phyloP scores from a whole-genome alignment of 495 filamentous ascomycete species.

The Penicillium daleae region DNA sequence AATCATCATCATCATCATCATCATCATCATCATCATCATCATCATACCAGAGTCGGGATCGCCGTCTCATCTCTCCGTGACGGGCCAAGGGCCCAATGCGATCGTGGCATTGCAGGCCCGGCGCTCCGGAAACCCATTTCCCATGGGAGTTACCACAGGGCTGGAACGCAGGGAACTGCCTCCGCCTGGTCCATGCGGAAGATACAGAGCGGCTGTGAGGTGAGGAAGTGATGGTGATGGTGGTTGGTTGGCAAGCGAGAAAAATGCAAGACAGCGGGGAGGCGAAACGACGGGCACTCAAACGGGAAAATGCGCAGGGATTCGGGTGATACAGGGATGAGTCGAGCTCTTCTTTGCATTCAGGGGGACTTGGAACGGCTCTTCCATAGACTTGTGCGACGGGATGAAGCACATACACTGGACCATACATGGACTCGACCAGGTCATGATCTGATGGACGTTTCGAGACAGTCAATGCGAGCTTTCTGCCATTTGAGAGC shows the following conservation, averaged over 20 bases:
- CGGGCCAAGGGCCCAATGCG: background rate
- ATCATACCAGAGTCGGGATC: slow-evolving; percentile 16
- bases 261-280: background rate
- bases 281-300: slow-evolving; percentile 14
- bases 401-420: background rate
- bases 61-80: background rate
- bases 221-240: background rate
- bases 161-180: slow-evolving; percentile 20
- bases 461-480: slow-evolving; percentile 1
- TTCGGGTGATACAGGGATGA: slow-evolving; percentile 4
- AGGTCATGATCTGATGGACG: background rate
- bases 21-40: no score
- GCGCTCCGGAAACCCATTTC: slow-evolving; percentile 12
- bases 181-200: slow-evolving; percentile 2
- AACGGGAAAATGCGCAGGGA: slow-evolving; percentile 20
- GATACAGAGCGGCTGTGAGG: background rate
- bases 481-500: background rate
- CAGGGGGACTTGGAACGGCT: slow-evolving; percentile 15
- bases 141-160: slow-evolving; percentile 16
- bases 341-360: background rate
- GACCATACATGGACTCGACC: background rate
- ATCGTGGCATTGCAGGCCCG: slow-evolving; percentile 2
- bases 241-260: background rate
- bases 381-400: background rate
- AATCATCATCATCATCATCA: background rate